These are phyloP conservation scores for Tieghemiomyces parasiticus DNA, from an alignment of 192 early-diverging fungal genomes.

Conservation along the genomic window DNA sequence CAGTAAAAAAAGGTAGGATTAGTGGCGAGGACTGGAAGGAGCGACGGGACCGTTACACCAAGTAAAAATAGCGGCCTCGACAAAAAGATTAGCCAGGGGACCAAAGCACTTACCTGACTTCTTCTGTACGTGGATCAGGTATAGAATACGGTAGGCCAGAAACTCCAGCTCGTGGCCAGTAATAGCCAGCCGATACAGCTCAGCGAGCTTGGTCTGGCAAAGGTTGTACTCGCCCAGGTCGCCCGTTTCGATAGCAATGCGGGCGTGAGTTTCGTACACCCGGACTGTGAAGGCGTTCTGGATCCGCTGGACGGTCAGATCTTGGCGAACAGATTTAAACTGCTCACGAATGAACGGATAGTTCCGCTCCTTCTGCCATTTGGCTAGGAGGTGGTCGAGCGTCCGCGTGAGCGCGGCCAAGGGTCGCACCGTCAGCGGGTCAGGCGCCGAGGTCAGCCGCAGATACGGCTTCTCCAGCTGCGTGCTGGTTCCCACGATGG, in stretches of 20 bases:
- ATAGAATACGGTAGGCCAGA: constrained; percentile 84
- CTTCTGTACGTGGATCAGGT: constrained; percentile 77
- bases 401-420: constrained; percentile 57
- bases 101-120: constrained; percentile 41
- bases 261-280: constrained; percentile 89
- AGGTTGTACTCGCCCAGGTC: constrained; percentile 98
- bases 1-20: not conserved
- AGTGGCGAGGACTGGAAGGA: not conserved
- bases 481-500: constrained; percentile 77
- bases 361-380: constrained; percentile 74
- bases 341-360: constrained; percentile 97
- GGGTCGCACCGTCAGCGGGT: constrained; percentile 89
- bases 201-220: constrained; percentile 87
- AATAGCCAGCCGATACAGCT: constrained; percentile 60
- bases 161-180: constrained; percentile 77
- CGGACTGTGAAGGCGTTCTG: constrained; percentile 84
- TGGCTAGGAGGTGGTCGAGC: constrained; percentile 53
- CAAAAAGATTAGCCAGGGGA: too few species aligned
- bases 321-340: constrained; percentile 91
- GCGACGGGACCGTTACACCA: too few species aligned
- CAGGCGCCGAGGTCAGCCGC: constrained; percentile 79
- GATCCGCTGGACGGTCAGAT: constrained; percentile 91
- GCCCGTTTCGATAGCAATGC: constrained; percentile 91
- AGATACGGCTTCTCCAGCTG: constrained; percentile 86
- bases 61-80: too few species aligned